These are phyloP conservation scores for Fraxinus paxiana DNA, from an alignment of 305 asterid species.

Conservation along the genomic window DNA sequence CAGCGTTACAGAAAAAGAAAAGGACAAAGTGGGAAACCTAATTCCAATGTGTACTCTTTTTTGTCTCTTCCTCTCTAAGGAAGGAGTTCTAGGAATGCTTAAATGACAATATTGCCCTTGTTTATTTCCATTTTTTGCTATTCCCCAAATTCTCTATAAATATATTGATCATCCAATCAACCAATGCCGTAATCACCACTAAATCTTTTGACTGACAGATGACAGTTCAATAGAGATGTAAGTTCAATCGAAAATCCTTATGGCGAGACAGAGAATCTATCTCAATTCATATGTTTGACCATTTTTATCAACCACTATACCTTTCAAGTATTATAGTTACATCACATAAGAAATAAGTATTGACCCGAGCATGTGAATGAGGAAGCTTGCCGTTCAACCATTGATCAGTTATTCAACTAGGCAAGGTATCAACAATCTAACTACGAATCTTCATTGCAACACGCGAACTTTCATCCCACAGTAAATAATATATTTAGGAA, in stretches of 20 bases:
- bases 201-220: neutral
- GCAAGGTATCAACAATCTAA: neutral
- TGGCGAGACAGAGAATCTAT: neutral
- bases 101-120: conserved; percentile 40
- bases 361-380: neutral
- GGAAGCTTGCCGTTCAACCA: neutral
- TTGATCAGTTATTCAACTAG: neutral
- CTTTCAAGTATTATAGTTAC: neutral
- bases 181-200: neutral
- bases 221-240: neutral
- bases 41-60: neutral
- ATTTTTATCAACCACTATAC: neutral
- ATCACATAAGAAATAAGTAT: neutral
- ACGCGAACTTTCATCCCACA: neutral
- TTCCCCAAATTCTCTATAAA: neutral
- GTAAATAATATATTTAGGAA: neutral
- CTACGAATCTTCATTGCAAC: neutral
- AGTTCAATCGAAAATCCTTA: neutral
- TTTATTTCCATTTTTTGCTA: conserved; percentile 23
- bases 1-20: conserved; percentile 1
- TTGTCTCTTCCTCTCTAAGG: neutral
- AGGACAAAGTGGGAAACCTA: conserved; percentile 32
- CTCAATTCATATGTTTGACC: neutral
- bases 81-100: neutral
- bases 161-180: neutral